Percentiles rank a stretch among this genome's conserved stretches.
phyloP scores from a whole-genome alignment of 2,329 filamentous ascomycete species.

The Pyrenophora teres region DNA sequence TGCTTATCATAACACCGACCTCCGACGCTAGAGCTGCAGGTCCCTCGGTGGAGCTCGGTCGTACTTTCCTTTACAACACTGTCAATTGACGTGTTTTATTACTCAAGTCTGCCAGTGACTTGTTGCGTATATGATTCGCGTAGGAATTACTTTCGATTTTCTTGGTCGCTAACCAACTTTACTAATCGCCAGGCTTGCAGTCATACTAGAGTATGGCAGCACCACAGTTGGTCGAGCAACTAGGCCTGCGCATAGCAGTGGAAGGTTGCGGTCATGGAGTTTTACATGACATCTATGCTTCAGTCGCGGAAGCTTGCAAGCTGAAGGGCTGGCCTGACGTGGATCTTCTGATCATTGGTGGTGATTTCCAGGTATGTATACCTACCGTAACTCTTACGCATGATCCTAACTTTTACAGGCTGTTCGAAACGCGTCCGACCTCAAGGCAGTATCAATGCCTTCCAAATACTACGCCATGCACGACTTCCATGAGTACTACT shows the following conservation, averaged over 20 bases:
- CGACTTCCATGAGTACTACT: conserved; percentile 95
- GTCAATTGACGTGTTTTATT: neutral
- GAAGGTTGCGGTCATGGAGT: conserved; percentile 94
- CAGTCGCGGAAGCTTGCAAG: conserved; percentile 70
- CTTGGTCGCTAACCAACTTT: neutral
- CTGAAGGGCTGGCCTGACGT: conserved; percentile 78
- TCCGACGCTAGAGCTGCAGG: conserved; percentile 32
- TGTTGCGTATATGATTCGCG: conserved; percentile 6
- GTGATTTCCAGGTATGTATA: conserved; percentile 79
- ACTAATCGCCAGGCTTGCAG: conserved; percentile 1
- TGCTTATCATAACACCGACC: conserved; percentile 24
- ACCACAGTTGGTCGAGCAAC: conserved; percentile 28
- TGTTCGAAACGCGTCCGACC: conserved; percentile 83
- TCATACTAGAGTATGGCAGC: conserved; percentile 27
- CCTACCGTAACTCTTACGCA: neutral
- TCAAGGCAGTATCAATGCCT: conserved; percentile 88
- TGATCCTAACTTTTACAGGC: conserved; percentile 58
- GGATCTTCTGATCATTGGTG: conserved; percentile 91
- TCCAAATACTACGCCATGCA: conserved; percentile 84
- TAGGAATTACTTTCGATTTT: neutral
- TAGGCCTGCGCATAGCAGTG: conserved; percentile 71
- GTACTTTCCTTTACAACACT: conserved; percentile 15
- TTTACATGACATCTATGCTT: conserved; percentile 87
- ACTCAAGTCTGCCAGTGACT: neutral
- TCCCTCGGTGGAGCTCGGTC: conserved; percentile 13